Conservation (phyloP, 2,329 filamentous ascomycete species). For the Fusarium sp. region DNA sequence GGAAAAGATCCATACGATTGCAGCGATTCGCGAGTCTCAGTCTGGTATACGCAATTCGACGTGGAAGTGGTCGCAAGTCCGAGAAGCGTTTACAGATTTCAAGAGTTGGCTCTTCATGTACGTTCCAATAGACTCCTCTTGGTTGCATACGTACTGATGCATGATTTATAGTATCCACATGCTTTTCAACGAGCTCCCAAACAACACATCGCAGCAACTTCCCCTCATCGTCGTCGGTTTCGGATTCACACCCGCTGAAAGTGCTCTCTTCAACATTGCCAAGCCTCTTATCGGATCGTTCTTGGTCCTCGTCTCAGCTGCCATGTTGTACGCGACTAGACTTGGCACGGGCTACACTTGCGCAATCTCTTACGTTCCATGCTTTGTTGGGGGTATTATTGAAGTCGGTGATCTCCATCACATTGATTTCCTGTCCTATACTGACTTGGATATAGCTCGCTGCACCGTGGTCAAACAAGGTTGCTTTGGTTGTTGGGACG, state of each 20-base stretch:
- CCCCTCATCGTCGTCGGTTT: background rate
- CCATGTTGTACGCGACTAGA: background rate
- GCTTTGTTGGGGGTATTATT: background rate
- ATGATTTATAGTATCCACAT: background rate
- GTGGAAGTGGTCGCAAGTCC: background rate
- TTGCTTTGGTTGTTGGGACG: background rate
- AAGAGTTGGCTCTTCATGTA: background rate
- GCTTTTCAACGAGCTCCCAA: background rate
- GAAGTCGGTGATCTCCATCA: background rate
- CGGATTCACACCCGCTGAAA: background rate
- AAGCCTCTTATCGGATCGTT: background rate
- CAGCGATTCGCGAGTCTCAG: background rate
- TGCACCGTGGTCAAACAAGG: conserved; percentile 2
- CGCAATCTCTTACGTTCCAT: background rate
- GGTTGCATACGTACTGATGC: background rate
- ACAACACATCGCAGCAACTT: background rate
- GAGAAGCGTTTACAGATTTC: background rate
- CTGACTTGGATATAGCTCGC: background rate
- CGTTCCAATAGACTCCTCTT: background rate
- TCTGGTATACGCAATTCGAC: background rate
- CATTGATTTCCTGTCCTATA: no score
- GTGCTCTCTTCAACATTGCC: background rate
- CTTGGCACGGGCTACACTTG: background rate
- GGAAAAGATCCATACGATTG: conserved; percentile 1
- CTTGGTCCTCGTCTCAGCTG: background rate